A percentile compares a stretch with the other conserved stretches of the same genome.
phyloP scores from a whole-genome alignment of 805 yeast species.

The Ogataea glucozyma region DNA sequence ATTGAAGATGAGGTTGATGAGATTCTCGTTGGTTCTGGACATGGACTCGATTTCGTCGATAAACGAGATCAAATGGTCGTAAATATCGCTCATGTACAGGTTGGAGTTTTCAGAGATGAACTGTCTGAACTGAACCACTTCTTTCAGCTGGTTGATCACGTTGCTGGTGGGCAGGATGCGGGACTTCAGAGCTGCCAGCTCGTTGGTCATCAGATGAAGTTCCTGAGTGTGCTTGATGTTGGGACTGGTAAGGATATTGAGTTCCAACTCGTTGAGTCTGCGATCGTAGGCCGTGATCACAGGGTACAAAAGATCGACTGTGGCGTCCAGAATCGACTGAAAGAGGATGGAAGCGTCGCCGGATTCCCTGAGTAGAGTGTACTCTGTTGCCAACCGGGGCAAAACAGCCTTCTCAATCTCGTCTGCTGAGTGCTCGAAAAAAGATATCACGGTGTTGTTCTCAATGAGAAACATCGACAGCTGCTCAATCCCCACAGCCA shows the following conservation, averaged over 20 bases:
- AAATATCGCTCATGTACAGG: conserved; percentile 54
- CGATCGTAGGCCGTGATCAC: conserved; percentile 53
- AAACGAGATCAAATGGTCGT: conserved; percentile 54
- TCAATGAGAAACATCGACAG: conserved; percentile 49
- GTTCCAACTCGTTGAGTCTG: conserved; percentile 49
- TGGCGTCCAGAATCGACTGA: conserved; percentile 55
- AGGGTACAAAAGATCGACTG: conserved; percentile 55
- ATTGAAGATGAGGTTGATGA: conserved; percentile 55
- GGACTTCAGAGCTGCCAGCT: conserved; percentile 48
- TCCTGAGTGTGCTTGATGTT: conserved; percentile 52
- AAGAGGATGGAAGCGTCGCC: conserved; percentile 53
- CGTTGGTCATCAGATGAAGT: conserved; percentile 54
- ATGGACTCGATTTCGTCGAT: conserved; percentile 56
- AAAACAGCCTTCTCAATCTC: conserved; percentile 54
- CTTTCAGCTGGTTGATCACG: conserved; percentile 47
- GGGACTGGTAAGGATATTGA: conserved; percentile 52
- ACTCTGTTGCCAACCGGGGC: conserved; percentile 44
- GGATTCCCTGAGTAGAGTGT: conserved; percentile 50
- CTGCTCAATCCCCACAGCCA: conserved; percentile 56
- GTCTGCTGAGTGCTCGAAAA: conserved; percentile 57
- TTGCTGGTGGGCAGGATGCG: conserved; percentile 49
- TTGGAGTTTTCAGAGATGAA: conserved; percentile 45
- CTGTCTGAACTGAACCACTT: conserved; percentile 32
- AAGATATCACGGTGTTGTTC: conserved; percentile 50
- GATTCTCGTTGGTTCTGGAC: conserved; percentile 51